Conservation (phyloP, 345 rosid genomes). For the Salix caprea region DNA sequence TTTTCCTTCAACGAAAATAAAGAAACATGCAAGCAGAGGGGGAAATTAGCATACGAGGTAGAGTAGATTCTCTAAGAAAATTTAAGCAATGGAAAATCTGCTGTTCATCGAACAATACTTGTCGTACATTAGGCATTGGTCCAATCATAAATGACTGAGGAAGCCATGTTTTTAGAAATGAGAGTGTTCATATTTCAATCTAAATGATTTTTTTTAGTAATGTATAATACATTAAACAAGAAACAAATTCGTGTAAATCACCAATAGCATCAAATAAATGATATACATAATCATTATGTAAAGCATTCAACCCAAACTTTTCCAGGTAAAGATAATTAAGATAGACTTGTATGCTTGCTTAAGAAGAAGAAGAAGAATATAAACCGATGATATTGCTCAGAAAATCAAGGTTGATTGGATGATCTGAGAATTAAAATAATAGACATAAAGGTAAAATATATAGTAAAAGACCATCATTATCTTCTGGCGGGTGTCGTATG, state of each 20-base stretch:
- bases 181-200: background rate
- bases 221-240: too few relatives aligned
- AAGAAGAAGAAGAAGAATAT: background rate
- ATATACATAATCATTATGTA: background rate
- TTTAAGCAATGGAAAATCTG: background rate
- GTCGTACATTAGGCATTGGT: background rate
- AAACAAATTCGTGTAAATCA: too few relatives aligned
- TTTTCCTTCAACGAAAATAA: background rate
- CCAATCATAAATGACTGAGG: background rate
- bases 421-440: background rate
- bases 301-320: background rate
- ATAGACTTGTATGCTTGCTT: background rate
- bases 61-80: background rate
- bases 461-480: background rate
- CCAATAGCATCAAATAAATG: background rate
- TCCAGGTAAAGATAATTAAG: background rate
- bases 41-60: background rate
- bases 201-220: too few relatives aligned
- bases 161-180: background rate
- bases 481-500: background rate
- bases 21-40: background rate
- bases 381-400: background rate
- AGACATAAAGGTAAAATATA: background rate
- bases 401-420: background rate
- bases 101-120: background rate